A percentile compares a stretch with the other conserved stretches of the same genome.
Conservation (phyloP, 2,329 filamentous ascomycete species). For the Aspergillus ustus region DNA sequence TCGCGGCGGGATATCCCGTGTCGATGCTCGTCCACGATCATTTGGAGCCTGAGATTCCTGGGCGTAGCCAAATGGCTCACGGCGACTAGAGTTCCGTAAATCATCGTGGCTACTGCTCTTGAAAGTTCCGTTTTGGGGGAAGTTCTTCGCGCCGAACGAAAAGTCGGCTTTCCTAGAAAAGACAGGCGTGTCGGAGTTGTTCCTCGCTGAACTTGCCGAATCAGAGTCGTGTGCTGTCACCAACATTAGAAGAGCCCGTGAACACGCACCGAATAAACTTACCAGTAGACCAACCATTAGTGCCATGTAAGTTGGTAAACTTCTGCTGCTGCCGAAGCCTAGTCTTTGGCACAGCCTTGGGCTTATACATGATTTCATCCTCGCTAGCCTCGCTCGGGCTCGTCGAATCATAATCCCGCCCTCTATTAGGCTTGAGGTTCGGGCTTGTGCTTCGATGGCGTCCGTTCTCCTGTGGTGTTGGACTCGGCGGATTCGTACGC, state of each 20-base stretch:
- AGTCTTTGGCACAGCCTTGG: constrained; percentile 48
- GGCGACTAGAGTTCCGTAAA: constrained; percentile 45
- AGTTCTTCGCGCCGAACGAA: constrained; percentile 12
- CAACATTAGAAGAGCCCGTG: neutral
- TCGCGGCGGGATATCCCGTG: constrained; percentile 26
- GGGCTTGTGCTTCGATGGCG: constrained; percentile 52
- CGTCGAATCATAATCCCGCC: constrained; percentile 40
- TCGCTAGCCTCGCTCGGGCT: constrained; percentile 47
- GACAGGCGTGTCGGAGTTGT: constrained; percentile 18
- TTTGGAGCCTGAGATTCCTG: constrained; percentile 24
- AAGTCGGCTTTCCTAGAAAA: constrained; percentile 15
- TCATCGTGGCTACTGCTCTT: constrained; percentile 41
- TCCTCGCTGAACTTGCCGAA: constrained; percentile 13
- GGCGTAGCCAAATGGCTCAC: constrained; percentile 46
- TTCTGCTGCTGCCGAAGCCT: constrained; percentile 39
- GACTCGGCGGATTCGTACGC: constrained; percentile 43
- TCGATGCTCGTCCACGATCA: constrained; percentile 29
- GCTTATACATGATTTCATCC: constrained; percentile 36
- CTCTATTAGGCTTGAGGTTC: constrained; percentile 39
- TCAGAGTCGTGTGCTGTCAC: constrained; percentile 39
- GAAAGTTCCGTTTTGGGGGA: constrained; percentile 25
- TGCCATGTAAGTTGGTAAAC: constrained; percentile 32
- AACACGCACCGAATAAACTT: constrained; percentile 27
- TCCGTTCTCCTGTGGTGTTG: constrained; percentile 33
- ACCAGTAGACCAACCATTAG: constrained; percentile 35